Base-by-base conservation (phyloP, 208 protist genomes). In the Wallacemonas collosoma region DNA sequence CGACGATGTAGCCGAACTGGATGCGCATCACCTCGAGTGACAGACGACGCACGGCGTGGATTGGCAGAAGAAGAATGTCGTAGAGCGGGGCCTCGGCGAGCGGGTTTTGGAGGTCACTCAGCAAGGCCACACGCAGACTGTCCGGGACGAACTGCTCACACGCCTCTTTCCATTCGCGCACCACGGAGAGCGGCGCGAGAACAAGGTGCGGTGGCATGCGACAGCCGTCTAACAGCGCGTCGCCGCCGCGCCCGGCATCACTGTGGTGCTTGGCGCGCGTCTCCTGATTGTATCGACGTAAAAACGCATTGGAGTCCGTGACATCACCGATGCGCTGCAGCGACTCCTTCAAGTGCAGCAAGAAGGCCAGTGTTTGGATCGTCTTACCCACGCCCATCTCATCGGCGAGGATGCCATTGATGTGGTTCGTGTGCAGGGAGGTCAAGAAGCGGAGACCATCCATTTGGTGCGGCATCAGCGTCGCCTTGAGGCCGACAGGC, bases 371-470 rank as follows among this genome's bases (percentile, higher is more conserved):
- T 1, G 95, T 98, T 81, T 98, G 92, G 17, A 98, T 83, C 0
- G 96, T 98, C 69, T 99, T 99, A 58, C 97, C 97, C 3, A 97
- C 82, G 55, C 97, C 87, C 98, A 99, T 99, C 81, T 99, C 98
- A 84, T 99, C 98, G 0, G 97, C 98, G 2, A 99, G 81, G 57
- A 99, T 98, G 41, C 95, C 93, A 77, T 98, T 99, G 57, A 98
- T 90, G 39, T 77, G 56, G 55, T 98, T 96, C 8, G 75, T 79
- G 64, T 89, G 81, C 58, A 93, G 73, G 8, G 87, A 88, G 7
- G 55, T 70, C 6, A 93, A 72, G 95, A 99, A 99, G 74, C 98
- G 98, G 8, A 99, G 78, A 5, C 98, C 98, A 51, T 94, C 83
- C 39, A 99, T 45, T 83, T 99, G 98, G 73, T 99, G 99, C 35